Conservation (phyloP, 2,329 filamentous ascomycete species). For the Clathrospora elynae region DNA sequence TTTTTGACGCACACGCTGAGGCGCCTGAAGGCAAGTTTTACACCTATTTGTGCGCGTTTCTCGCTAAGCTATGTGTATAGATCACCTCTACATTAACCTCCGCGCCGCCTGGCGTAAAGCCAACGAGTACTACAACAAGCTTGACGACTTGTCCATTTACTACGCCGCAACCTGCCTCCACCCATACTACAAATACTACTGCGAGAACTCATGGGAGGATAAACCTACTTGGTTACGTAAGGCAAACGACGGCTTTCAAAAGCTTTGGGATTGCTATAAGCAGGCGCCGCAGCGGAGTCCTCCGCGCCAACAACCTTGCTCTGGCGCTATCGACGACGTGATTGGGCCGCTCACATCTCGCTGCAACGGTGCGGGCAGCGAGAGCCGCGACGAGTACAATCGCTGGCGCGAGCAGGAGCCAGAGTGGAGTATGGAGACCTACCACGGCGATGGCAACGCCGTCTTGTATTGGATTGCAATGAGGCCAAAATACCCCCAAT, state of each 20-base stretch:
- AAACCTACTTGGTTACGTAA: neutral
- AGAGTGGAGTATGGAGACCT: neutral
- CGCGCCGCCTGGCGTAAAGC: slow-evolving; percentile 1
- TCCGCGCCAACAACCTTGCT: neutral
- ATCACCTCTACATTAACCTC: slow-evolving; percentile 2
- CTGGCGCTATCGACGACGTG: neutral
- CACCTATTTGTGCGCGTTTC: neutral
- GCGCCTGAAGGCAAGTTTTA: neutral
- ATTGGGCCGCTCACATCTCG: neutral
- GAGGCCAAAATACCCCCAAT: slow-evolving; percentile 4
- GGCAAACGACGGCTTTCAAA: neutral
- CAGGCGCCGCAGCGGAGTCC: neutral
- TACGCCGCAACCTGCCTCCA: slow-evolving; percentile 3
- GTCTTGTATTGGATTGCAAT: slow-evolving; percentile 2
- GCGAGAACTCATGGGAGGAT: slow-evolving; percentile 3
- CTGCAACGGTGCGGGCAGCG: neutral
- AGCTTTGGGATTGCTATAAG: neutral
- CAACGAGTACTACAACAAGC: slow-evolving; percentile 3
- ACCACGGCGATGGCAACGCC: neutral
- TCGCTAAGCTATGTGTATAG: neutral
- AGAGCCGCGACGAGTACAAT: slow-evolving; percentile 1
- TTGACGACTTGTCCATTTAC: slow-evolving; percentile 1
- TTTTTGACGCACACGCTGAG: no score
- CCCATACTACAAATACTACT: slow-evolving; percentile 7
- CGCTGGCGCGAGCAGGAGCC: neutral